Evolutionary conservation across 768 basidiomycete species (phyloP), one percentile per base, ranked within the genome.

Genomic region (Aureoboletus auriporus): DNA sequence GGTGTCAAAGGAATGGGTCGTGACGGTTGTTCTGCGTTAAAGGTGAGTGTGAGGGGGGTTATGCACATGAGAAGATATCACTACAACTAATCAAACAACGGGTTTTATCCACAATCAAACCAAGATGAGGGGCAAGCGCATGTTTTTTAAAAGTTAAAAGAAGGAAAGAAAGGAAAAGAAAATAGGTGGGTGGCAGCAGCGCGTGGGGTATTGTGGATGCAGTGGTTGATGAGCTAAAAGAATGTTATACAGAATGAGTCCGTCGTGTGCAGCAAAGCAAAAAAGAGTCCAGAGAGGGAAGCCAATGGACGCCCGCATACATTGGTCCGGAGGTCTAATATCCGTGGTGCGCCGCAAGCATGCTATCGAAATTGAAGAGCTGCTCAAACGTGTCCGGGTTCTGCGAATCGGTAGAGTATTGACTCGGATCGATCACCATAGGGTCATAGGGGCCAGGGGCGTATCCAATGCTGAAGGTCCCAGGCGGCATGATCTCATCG

Each of bases 71-170:
- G 49, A 56, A 59, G 33, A 50, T 61, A 67, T 60, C 54, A 68
- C 60, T 61, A 67, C 61, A 67, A 43, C 58, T 67, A 68, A 67
- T 68, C 50, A 58, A 67, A 69, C 67, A 68, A 68, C 55, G 57
- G 54, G 31, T 39, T 14, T 59, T 67, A 67, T 67, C 65, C 65
- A 67, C 65, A 68, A 14, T 57, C 51, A 53, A 65, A 57, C 62
- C 65, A 63, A 67, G 62, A 54, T 35, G 23, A 27, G 23, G 45
- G 10, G n/a, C 51, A 35, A 48, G 49, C 50, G 55, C 52, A 44
- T 56, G 44, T 23, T 59, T 56, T 62, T 61, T 29, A 28, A 20
- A 44, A 29, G 31, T n/a, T 27, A 31, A 33, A 33, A 33, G 12
- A 11, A 33, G 2, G 10, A 33, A 11, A 42, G 17, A 26, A 12